Evolutionary conservation across 2,329 filamentous ascomycete species (phyloP).

Genomic region (Phialophora macrospora): DNA sequence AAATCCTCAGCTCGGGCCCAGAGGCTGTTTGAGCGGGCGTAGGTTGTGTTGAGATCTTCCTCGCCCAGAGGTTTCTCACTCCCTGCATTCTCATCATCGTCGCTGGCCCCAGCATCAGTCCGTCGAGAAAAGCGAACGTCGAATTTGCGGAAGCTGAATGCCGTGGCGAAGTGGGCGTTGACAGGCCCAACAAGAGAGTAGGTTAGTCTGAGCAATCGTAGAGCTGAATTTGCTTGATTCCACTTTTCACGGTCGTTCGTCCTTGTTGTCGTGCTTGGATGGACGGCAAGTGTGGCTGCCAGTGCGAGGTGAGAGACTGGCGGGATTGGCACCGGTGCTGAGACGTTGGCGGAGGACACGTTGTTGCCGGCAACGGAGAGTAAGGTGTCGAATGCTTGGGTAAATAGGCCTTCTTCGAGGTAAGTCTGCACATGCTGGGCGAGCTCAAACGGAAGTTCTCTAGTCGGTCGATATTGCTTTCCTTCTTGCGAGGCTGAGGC

Average conservation of each 20-base stretch:
- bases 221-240: slow-evolving; percentile 68
- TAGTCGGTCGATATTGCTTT: slow-evolving; percentile 58
- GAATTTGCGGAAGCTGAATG: slow-evolving; percentile 68
- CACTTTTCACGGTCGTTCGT: slow-evolving; percentile 64
- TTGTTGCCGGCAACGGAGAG: slow-evolving; percentile 66
- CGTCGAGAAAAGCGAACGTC: slow-evolving; percentile 34
- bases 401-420: slow-evolving; percentile 75
- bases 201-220: slow-evolving; percentile 72
- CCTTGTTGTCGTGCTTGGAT: slow-evolving; percentile 78
- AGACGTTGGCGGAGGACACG: slow-evolving; percentile 43
- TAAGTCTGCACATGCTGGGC: slow-evolving; percentile 71
- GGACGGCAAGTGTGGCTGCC: slow-evolving; percentile 78
- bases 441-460: slow-evolving; percentile 65
- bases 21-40: slow-evolving; percentile 69
- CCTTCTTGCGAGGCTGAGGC: slow-evolving; percentile 1
- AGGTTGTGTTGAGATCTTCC: slow-evolving; percentile 60
- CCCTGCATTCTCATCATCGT: slow-evolving; percentile 48
- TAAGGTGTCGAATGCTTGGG: slow-evolving; percentile 67
- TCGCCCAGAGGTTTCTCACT: slow-evolving; percentile 20
- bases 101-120: slow-evolving; percentile 28
- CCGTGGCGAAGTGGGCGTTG: slow-evolving; percentile 70
- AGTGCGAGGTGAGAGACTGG: slow-evolving; percentile 75
- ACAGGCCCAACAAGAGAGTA: slow-evolving; percentile 69
- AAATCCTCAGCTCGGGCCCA: slow-evolving; percentile 83
- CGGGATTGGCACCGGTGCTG: slow-evolving; percentile 64